Base-by-base conservation (phyloP, 495 filamentous ascomycete species). In the Amniculicola lignicola region DNA sequence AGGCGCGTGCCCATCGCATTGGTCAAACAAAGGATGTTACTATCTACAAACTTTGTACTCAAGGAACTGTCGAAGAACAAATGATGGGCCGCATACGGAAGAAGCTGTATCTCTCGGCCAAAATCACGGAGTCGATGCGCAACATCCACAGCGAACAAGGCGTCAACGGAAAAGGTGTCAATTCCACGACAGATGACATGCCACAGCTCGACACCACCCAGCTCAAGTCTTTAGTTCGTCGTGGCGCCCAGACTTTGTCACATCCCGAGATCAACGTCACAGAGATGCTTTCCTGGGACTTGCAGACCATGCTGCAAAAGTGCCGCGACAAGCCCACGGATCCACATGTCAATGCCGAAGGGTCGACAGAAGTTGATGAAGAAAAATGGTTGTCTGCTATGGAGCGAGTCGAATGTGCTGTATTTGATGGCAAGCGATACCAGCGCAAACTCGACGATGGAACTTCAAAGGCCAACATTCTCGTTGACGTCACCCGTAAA, bases 21-120 rank as follows among this genome's bases (percentile, higher is more conserved):
- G 82, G 82, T 0, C 82, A 85, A 62, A 77, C 68, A 0, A 71
- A 77, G 23, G 75, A 77, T 19, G 81, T 85, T 0, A 78, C 75
- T 0, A 69, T 85, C 2, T 85, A 83, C 60, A 78, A 80, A 42
- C 65, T 84, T 0, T 79, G 77, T 49, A 79, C 82, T 1, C 76
- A 75, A 53, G 82, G 82, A 2, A 85, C 82, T 0, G 77, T 84
- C 0, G 82, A 84, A 54, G 78, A 81, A 51, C 82, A 85, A 45
- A 84, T 86, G 80, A 70, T 80, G 63, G 77, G 79, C 1, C 67
- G 83, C 0, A 78, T 86, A 16, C 73, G 77, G 9, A 87, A 86
- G 73, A 87, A 87, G 66, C 69, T 84, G 0, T 87, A 86, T 54
- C 69, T 86, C 1, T 81, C 82, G 0, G 72, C 76, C 0, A 85